Conservation (phyloP, 1,284 basidiomycete genomes). For the Peniophora sp. region DNA sequence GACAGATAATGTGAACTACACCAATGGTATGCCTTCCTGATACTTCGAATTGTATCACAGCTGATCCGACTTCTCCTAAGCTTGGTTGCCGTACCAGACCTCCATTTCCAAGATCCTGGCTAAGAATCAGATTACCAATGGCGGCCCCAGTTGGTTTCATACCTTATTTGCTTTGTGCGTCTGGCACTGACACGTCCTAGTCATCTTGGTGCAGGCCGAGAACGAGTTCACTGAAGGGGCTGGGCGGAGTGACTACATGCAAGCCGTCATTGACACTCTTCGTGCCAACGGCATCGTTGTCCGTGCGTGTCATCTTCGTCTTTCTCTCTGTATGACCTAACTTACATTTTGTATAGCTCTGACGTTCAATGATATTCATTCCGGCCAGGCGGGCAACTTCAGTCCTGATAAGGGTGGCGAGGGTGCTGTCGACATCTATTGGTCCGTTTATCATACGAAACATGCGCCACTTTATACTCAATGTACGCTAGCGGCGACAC, state of each 20-base stretch:
- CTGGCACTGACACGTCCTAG: neutral
- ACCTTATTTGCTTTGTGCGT: neutral
- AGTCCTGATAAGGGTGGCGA: constrained; percentile 35
- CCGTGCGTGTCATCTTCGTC: constrained; percentile 23
- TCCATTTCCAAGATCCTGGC: constrained; percentile 40
- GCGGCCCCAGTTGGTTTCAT: constrained; percentile 32
- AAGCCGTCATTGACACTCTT: constrained; percentile 39
- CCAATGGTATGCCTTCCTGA: constrained; percentile 23
- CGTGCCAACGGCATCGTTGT: constrained; percentile 38
- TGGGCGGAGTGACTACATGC: constrained; percentile 36
- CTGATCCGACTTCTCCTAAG: no score
- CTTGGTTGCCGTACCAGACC: constrained; percentile 49
- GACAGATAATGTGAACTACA: constrained; percentile 40
- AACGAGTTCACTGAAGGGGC: constrained; percentile 45
- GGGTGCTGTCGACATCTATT: constrained; percentile 40
- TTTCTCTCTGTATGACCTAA: neutral
- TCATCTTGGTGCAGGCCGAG: constrained; percentile 51
- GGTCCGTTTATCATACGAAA: constrained; percentile 17
- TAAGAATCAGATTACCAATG: constrained; percentile 42
- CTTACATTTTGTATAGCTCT: constrained; percentile 26
- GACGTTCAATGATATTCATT: constrained; percentile 40
- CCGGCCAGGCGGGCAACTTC: constrained; percentile 32
- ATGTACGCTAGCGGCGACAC: constrained; percentile 32
- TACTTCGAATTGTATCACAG: neutral
- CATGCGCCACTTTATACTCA: neutral